Percentiles rank a stretch among this genome's conserved stretches.
Evolutionary conservation across 768 basidiomycete species (phyloP).

Genomic region (Mycena pura): DNA sequence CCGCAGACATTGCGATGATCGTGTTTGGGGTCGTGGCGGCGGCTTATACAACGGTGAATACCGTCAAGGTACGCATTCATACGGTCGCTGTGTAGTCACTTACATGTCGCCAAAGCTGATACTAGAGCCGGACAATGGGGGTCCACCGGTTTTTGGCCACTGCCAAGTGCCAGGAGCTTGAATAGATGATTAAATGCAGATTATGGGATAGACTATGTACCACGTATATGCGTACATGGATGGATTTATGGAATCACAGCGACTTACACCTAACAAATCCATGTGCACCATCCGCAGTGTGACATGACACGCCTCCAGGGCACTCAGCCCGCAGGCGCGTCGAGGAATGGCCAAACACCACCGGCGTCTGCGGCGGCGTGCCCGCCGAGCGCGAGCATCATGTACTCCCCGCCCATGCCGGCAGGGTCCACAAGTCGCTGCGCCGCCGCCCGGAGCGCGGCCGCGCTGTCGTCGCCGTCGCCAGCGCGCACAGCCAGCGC

Average conservation of each 20-base stretch:
- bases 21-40: conserved; percentile 77
- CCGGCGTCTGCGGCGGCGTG: not conserved
- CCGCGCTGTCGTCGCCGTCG: conserved; percentile 49
- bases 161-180: conserved; percentile 29
- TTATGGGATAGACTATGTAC: not conserved
- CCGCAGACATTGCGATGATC: conserved; percentile 74
- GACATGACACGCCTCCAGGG: no score
- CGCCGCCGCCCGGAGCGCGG: conserved; percentile 65
- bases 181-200: not conserved
- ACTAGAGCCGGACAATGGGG: conserved; percentile 52
- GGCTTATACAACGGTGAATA: conserved; percentile 82
- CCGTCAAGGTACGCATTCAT: conserved; percentile 59
- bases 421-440: conserved; percentile 74
- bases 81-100: conserved; percentile 14
- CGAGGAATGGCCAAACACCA: conserved; percentile 16
- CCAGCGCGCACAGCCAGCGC: conserved; percentile 50
- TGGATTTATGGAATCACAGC: no score
- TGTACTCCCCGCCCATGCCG: conserved; percentile 91
- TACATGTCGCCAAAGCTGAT: conserved; percentile 55
- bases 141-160: conserved; percentile 43
- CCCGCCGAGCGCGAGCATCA: conserved; percentile 66
- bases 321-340: not conserved
- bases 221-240: conserved; percentile 9
- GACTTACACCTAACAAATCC: no score
- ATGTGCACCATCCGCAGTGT: no score